Evolutionary conservation across 1,284 basidiomycete species (phyloP), one percentile per base, ranked within the genome.

Genomic region (Leccinum laetum): DNA sequence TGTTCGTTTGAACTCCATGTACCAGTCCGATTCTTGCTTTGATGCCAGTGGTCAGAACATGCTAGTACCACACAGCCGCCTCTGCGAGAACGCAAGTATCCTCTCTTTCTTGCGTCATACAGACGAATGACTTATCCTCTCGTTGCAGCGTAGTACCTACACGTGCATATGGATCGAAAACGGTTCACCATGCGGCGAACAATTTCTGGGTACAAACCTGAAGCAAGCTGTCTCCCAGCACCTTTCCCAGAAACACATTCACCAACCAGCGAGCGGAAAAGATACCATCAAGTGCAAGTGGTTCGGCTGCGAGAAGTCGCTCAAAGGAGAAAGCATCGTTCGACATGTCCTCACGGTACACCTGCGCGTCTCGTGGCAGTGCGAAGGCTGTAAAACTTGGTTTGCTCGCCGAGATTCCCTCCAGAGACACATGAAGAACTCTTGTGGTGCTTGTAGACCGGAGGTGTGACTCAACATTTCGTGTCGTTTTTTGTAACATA

Each of bases 321-420:
- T 75, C 55, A 77, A 73, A 14, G 65, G 46, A 24, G 76, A 75
- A 32, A 77, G 73, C 5, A 64, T 77, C 5, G 62, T 58, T 1
- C 58, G 73, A 9, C 73, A 75, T n/a, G 60, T 74, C 2, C 24
- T 77, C 0, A 61, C 69, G 0, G 68, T 76, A 1, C 75, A 75
- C 32, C 32, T 76, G 2, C 67, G 58, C 16, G 39, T 72, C n/a
- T 64, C 21, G 1, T 53, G 65, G 18, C 11, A 5, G 2, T 77
- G 73, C 57, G 16, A 62, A 18, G 58, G 4, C 7, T 75, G 73
- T 46, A 67, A 73, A 5, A 64, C 67, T 1, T 58, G 41, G 5
- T 73, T 75, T 59, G 73, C 73, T 7, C 73, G 76, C 21, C 63
- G 10, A 29, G 73, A 76, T n/a, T 77, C 73, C n/a, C 70, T 76